These are phyloP conservation scores for Pseudogymnoascus sp. DNA, from an alignment of 2,329 filamentous ascomycete species.

Conservation along the genomic window DNA sequence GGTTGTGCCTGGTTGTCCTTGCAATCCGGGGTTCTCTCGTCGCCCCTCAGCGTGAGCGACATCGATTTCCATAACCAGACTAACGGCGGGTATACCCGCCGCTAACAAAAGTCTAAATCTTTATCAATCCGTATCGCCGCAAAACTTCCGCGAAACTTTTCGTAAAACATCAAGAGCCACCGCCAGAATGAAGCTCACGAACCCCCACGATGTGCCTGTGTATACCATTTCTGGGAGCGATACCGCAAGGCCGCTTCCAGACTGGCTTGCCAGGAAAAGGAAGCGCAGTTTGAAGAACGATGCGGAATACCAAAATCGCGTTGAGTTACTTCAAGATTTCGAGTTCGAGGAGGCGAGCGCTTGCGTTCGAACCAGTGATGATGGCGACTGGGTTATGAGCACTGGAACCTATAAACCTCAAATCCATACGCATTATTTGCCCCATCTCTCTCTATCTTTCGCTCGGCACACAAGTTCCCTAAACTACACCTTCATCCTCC, in stretches of 20 bases:
- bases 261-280: conserved; percentile 85
- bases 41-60: background rate
- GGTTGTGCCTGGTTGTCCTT: conserved; percentile 1
- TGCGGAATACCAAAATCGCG: conserved; percentile 82
- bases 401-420: conserved; percentile 72
- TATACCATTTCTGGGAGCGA: conserved; percentile 93
- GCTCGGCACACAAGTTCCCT: conserved; percentile 84
- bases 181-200: conserved; percentile 65
- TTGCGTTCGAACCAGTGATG: conserved; percentile 83
- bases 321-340: conserved; percentile 94
- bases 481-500: conserved; percentile 82
- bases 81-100: background rate
- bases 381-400: conserved; percentile 96
- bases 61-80: background rate
- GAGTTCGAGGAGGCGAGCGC: conserved; percentile 93
- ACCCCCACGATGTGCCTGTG: conserved; percentile 74
- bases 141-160: conserved; percentile 8
- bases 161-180: conserved; percentile 1
- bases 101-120: conserved; percentile 8
- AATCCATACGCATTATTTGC: conserved; percentile 92
- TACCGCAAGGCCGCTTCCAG: conserved; percentile 77
- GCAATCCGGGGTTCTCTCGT: conserved; percentile 6
- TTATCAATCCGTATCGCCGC: conserved; percentile 8
- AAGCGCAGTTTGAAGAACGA: conserved; percentile 91
- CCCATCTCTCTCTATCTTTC: conserved; percentile 88